phyloP scores from a whole-genome alignment of 441 rosid genomes.

The Syzygium malaccense region DNA sequence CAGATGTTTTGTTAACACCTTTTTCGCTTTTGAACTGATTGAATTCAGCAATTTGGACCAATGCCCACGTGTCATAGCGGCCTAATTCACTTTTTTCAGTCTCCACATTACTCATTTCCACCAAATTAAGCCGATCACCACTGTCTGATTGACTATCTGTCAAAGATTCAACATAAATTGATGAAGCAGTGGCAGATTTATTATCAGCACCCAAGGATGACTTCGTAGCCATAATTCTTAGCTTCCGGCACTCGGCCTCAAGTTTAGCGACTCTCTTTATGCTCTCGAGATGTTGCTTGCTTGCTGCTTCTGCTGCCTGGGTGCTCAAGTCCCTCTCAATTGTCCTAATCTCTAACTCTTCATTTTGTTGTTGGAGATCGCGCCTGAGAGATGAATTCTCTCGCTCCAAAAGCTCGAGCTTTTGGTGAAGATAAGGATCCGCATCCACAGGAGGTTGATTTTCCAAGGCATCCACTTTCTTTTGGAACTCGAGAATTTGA shows the following conservation, averaged over 20 bases:
- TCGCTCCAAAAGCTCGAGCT: not conserved
- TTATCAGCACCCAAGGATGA: not conserved
- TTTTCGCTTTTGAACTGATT: not conserved
- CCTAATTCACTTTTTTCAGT: not conserved
- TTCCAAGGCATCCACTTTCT: not conserved
- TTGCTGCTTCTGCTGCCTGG: slow-evolving; percentile 11
- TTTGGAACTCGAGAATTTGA: not conserved
- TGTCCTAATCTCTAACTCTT: slow-evolving; percentile 8
- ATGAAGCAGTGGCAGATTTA: slow-evolving; percentile 4
- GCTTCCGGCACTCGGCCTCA: slow-evolving; percentile 10
- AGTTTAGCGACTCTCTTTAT: slow-evolving; percentile 11
- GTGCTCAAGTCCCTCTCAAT: slow-evolving; percentile 12
- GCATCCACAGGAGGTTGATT: not conserved
- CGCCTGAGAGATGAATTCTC: not conserved
- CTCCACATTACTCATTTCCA: not conserved
- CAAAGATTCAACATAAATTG: slow-evolving; percentile 8
- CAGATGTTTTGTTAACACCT: slow-evolving; percentile 2
- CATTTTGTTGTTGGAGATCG: not conserved
- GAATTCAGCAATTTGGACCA: not conserved
- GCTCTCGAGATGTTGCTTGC: slow-evolving; percentile 9
- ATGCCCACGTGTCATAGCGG: slow-evolving; percentile 3
- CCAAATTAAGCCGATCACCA: not conserved
- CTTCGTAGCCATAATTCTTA: not conserved
- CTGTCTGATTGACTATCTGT: slow-evolving; percentile 11
- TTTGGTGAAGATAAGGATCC: not conserved